Base-by-base conservation (phyloP, 495 filamentous ascomycete genomes). In the Xylaria palmicola region DNA sequence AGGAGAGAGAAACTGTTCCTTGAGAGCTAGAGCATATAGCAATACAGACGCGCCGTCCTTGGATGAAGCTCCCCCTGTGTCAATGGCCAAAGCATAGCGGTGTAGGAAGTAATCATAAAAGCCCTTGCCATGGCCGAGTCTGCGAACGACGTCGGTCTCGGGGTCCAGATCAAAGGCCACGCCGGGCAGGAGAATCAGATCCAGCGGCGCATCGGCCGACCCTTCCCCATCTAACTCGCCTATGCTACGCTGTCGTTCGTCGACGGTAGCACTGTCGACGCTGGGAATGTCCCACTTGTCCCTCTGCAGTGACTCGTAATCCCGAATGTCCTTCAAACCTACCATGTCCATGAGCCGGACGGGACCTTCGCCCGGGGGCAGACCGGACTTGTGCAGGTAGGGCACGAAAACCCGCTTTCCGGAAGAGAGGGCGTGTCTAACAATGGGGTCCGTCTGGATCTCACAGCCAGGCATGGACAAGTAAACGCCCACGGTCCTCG, bases 251-350 rank as follows among this genome's bases (percentile, higher is more conserved):
- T 85, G 81, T 71, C 90, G 80, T 53, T 77, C 71, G 7, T 77
- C 72, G 5, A 93, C 75, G 6, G 88, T 87, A 13, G 82, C 77
- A 62, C 81, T 68, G 56, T 82, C 78, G 55, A 94, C 81, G 26
- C 88, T 90, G 3, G 94, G 94, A 60, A 98, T 98, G 7, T 92
- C 94, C 94, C 94, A 98, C 62, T 77, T 83, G 70, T 98, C 95
- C 24, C 79, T 82, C 56, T 86, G 74, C 30, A 97, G 77, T 8
- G 83, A 80, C 62, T 89, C 84, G 72, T 90, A 97, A 68, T 98
- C 94, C 15, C 77, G 74, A 43, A 88, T 71, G 26, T 86, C 88
- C 50, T 78, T 75, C 59, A 98, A 78, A 51, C 86, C 85, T 1
- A 98, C 82, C 94, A 98, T 97, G 65, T 97, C 91, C 92, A 98